phyloP scores from a whole-genome alignment of 345 rosid species.

The Carallia brachiata region DNA sequence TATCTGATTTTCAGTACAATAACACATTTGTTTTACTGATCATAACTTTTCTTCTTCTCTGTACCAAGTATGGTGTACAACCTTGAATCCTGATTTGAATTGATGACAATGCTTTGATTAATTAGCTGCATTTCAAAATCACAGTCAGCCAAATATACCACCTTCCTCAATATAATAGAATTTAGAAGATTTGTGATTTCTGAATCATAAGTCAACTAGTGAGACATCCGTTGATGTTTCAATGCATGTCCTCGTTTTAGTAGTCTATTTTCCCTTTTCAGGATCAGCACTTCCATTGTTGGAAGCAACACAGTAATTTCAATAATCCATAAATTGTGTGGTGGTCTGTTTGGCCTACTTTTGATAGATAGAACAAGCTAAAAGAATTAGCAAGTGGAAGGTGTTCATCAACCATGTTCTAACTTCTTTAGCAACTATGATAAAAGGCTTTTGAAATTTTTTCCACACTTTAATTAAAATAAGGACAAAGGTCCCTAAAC shows the following conservation, averaged over 20 bases:
- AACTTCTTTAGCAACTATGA: not conserved
- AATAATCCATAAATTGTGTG: not conserved
- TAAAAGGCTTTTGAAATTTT: not conserved
- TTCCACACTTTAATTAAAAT: not conserved
- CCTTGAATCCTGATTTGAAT: too few species aligned
- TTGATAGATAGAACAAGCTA: slow-evolving; percentile 5
- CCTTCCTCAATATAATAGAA: not conserved
- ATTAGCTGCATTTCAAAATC: not conserved
- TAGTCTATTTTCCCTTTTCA: not conserved
- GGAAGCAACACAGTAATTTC: slow-evolving; percentile 9
- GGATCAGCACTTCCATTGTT: not conserved
- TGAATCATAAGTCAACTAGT: slow-evolving; percentile 1
- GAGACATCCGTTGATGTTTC: not conserved
- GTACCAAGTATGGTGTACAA: too few species aligned
- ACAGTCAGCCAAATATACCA: not conserved
- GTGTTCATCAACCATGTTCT: slow-evolving; percentile 8
- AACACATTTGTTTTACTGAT: too few species aligned
- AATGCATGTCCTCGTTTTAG: not conserved
- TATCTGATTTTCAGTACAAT: not conserved
- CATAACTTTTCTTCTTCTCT: too few species aligned
- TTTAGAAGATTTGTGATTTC: not conserved
- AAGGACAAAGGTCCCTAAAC: not conserved
- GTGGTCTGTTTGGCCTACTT: slow-evolving; percentile 28
- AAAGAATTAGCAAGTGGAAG: slow-evolving; percentile 18
- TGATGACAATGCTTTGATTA: not conserved